These are phyloP conservation scores for Kwoniella europaea DNA, from an alignment of 768 basidiomycete species.

Conservation along the genomic window DNA sequence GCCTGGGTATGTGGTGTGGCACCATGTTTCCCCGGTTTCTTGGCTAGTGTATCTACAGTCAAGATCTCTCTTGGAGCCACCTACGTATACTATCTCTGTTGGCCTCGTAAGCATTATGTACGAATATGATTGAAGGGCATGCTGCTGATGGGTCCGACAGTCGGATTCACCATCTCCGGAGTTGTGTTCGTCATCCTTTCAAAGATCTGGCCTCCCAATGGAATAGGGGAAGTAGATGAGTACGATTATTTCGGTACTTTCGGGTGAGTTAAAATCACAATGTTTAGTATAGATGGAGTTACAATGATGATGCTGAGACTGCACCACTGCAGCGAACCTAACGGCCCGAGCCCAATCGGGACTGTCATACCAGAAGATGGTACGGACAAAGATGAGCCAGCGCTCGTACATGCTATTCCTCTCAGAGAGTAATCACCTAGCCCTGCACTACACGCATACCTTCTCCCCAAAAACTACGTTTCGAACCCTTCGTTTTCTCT, in stretches of 20 bases:
- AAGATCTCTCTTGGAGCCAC: constrained; percentile 17
- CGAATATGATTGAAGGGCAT: neutral
- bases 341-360: neutral
- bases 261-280: constrained; percentile 13
- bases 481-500: too few species aligned
- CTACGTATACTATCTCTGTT: constrained; percentile 30
- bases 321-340: neutral
- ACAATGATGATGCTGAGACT: too few species aligned
- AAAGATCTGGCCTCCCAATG: constrained; percentile 35
- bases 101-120: constrained; percentile 23
- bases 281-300: too few species aligned
- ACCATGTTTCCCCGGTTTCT: constrained; percentile 49
- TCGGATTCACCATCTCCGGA: constrained; percentile 40
- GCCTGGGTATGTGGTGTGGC: constrained; percentile 42
- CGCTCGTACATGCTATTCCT: neutral
- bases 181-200: constrained; percentile 32
- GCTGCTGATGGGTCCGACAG: neutral
- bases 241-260: constrained; percentile 48
- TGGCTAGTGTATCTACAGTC: constrained; percentile 29
- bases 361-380: neutral
- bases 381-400: neutral
- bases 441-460: too few species aligned
- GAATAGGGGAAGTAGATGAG: constrained; percentile 39
- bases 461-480: too few species aligned
- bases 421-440: neutral